Base-by-base conservation (phyloP, 192 early-diverging fungal species). In the Coemansia sp. region DNA sequence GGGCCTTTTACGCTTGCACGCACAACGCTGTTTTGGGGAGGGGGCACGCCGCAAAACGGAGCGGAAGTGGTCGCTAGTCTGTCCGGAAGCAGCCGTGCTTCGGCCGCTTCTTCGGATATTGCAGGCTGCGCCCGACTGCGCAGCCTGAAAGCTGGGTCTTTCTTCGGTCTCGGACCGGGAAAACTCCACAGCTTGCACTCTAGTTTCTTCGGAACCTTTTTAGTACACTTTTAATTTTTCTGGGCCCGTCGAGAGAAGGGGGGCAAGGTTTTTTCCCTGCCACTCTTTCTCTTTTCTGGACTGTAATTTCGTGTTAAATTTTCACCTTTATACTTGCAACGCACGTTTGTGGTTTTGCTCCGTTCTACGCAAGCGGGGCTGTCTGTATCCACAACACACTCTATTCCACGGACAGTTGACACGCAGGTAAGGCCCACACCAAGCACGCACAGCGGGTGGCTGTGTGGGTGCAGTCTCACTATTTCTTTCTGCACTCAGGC, bases 51-150 rank as follows among this genome's bases (percentile, higher is more conserved):
- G 25, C 43, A n/a, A n/a, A n/a, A n/a, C n/a, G n/a, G n/a, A n/a
- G n/a, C n/a, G n/a, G n/a, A n/a, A n/a, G n/a, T n/a, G n/a, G n/a
- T n/a, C n/a, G n/a, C n/a, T n/a, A n/a, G n/a, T 10, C 48, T 50
- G 48, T 50, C 48, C 24, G 27, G 24, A 50, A 50, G 48, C 48
- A 50, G 48, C 48, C 48, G 48, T 50, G 48, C 48, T 50, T 50
- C 11, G 48, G 48, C 43, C 43, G 43, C 27, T 25, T 50, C 48
- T 28, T 28, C 53, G n/a, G 56, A 45, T 45, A 45, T 22, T 45
- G 56, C 27, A 24, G 44, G 56, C 56, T 57, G 45, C 43, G 24
- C 46, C 56, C 49, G 53, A 63, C 53, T 63, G 50, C 43, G 52
- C 42, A 50, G 48, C 6, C 48, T 25, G 48, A 30, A 50, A 50